Evolutionary conservation across 2,329 filamentous ascomycete genomes (phyloP), one percentile per base, ranked within the genome.

Genomic region (Monosporascus sp.): DNA sequence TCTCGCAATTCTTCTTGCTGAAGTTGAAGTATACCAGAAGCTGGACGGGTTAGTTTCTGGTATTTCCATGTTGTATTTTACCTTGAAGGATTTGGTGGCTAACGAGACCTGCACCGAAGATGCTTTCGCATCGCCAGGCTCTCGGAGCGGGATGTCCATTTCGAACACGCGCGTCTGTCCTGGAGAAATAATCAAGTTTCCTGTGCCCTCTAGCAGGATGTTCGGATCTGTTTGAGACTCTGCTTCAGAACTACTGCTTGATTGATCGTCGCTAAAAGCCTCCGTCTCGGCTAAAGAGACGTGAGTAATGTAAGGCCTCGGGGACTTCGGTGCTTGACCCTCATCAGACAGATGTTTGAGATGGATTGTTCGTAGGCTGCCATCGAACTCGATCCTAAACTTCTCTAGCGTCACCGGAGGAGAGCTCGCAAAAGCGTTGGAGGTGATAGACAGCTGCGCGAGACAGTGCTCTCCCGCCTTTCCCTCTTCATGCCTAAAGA

Each of bases 121-220:
- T 4, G 89, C 84, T 48, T 79, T 83, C 1, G 87, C 85, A 52
- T 90, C 82, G n/a, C 91, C 91, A 3, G 91, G 84, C 70, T 97
- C 92, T 54, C 91, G 84, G 17, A 96, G 79, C 2, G 86, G 82
- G 54, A 91, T 81, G 8, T 79, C 81, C 61, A 96, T 78, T 61
- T 88, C 83, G 57, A 89, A 87, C 1, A 92, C 82, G 51, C 82
- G 84, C 8, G 79, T 87, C 56, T 88, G 81, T 0, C 84, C 85
- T 16, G 91, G 82, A 11, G 72, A 69, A 44, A 97, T 71, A 0
- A 78, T 83, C 52, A 97, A 71, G 66, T 92, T 77, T 8, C 81
- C 79, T 11, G 72, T 64, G 1, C 87, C 87, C 40, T 71, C 68
- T 51, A 86, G 72, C 47, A 76, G 59, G 7, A 65, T 61, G 3